phyloP scores from a whole-genome alignment of 352 stramenopile species.

The Phytophthora ramorum region DNA sequence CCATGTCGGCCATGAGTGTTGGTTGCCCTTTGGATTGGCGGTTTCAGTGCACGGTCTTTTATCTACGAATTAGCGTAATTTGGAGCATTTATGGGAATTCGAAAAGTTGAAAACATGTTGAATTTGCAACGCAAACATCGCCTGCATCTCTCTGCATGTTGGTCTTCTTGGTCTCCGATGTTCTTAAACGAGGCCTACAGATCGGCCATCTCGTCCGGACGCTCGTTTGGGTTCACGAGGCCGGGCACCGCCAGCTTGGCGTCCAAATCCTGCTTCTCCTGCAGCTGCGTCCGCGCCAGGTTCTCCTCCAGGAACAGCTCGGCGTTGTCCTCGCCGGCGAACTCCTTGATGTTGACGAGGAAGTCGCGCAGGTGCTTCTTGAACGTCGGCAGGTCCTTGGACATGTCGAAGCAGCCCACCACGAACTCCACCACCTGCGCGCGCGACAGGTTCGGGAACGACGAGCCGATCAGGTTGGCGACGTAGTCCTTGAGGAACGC shows the following conservation, averaged over 20 bases:
- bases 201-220: slow-evolving; percentile 90
- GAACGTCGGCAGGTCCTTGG: slow-evolving; percentile 97
- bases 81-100: slow-evolving; percentile 1
- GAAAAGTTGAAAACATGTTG: slow-evolving; percentile 16
- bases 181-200: slow-evolving; percentile 43
- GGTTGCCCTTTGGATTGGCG: background rate
- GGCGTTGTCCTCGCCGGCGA: slow-evolving; percentile 97
- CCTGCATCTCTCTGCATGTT: slow-evolving; percentile 40
- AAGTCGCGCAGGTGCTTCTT: slow-evolving; percentile 99
- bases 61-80: slow-evolving; percentile 18
- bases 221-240: slow-evolving; percentile 92
- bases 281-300: slow-evolving; percentile 82
- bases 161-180: background rate
- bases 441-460: slow-evolving; percentile 96
- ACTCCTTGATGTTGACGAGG: slow-evolving; percentile 99
- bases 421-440: slow-evolving; percentile 97
- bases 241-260: slow-evolving; percentile 90
- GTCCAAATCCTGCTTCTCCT: slow-evolving; percentile 88
- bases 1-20: slow-evolving; percentile 23
- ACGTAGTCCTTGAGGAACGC: slow-evolving; percentile 98
- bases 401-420: slow-evolving; percentile 97
- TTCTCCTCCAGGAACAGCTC: slow-evolving; percentile 97
- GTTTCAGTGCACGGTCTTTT: background rate
- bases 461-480: slow-evolving; percentile 95
- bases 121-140: slow-evolving; percentile 21